These are phyloP conservation scores for Dictyophora rubrovolvata DNA, from an alignment of 768 basidiomycete genomes.

Conservation along the genomic window DNA sequence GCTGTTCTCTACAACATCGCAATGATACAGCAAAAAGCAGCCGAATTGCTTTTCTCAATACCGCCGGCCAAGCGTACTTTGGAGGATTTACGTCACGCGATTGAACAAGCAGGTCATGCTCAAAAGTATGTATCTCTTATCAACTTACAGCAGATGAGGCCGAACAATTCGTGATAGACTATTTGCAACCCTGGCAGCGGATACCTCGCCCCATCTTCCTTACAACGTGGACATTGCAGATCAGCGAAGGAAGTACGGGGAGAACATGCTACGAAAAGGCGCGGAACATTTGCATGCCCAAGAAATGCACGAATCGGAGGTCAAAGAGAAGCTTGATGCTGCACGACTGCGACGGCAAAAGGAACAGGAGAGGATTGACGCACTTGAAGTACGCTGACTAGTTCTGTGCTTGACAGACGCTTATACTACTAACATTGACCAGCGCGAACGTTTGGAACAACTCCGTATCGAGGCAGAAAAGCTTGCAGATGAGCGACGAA, in stretches of 20 bases:
- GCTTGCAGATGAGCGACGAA: constrained; percentile 67
- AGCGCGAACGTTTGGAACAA: constrained; percentile 57
- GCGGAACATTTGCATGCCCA: constrained; percentile 73
- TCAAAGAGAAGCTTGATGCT: constrained; percentile 59
- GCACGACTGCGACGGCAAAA: constrained; percentile 73
- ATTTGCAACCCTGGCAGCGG: constrained; percentile 74
- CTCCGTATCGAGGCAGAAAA: constrained; percentile 62
- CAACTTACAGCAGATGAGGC: not conserved
- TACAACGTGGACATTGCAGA: constrained; percentile 84
- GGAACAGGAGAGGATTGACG: constrained; percentile 59
- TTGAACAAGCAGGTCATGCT: constrained; percentile 75
- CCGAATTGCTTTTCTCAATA: constrained; percentile 76
- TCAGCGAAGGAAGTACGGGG: constrained; percentile 83
- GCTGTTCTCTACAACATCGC: constrained; percentile 91
- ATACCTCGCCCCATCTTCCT: constrained; percentile 57
- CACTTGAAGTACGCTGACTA: constrained; percentile 45
- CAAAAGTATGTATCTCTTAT: constrained; percentile 53
- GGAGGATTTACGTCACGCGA: constrained; percentile 66
- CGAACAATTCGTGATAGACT: constrained; percentile 37
- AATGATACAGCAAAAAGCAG: constrained; percentile 95
- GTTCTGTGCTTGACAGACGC: not conserved
- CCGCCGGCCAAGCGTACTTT: constrained; percentile 67
- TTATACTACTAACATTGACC: constrained; percentile 6
- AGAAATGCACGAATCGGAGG: constrained; percentile 59
- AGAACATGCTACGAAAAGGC: constrained; percentile 70